Percentiles rank a stretch among this genome's conserved stretches.
Conservation (phyloP, 306 rosid genomes). For the Benincasa hispida region DNA sequence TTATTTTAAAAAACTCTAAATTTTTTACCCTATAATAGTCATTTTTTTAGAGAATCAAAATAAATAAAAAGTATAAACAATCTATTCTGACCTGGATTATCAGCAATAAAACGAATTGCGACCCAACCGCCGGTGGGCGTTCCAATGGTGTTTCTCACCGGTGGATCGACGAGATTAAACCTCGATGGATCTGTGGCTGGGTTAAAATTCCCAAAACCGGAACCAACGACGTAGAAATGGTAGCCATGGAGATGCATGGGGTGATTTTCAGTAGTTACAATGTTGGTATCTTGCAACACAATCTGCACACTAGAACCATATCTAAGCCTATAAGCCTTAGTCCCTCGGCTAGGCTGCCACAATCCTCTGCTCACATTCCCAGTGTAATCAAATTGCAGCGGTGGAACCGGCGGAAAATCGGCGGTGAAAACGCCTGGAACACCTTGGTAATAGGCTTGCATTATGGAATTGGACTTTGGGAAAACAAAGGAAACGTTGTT, state of each 20-base stretch:
- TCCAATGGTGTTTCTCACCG: conserved; percentile 72
- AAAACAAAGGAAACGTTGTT: conserved; percentile 73
- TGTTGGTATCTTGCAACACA: conserved; percentile 74
- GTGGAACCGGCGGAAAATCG: conserved; percentile 78
- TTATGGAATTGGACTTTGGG: conserved; percentile 57
- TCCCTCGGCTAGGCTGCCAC: conserved; percentile 62
- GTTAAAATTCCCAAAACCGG: conserved; percentile 86
- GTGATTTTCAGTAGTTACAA: conserved; percentile 70
- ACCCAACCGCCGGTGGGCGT: conserved; percentile 97
- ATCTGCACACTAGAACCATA: conserved; percentile 64
- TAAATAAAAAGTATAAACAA: too few species aligned
- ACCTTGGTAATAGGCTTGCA: conserved; percentile 77
- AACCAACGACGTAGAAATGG: conserved; percentile 77
- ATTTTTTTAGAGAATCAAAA: too few species aligned
- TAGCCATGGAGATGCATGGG: conserved; percentile 96
- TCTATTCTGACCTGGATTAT: conserved; percentile 45
- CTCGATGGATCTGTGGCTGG: conserved; percentile 54
- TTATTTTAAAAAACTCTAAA: too few species aligned
- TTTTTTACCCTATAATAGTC: too few species aligned
- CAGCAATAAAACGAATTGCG: conserved; percentile 79
- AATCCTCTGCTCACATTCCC: conserved; percentile 76
- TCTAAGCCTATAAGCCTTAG: conserved; percentile 51
- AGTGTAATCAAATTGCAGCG: conserved; percentile 53
- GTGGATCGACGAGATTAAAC: conserved; percentile 76
- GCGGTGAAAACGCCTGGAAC: conserved; percentile 69